Evolutionary conservation across 352 stramenopile species (phyloP).

Genomic region (Saprolegnia diclina): DNA sequence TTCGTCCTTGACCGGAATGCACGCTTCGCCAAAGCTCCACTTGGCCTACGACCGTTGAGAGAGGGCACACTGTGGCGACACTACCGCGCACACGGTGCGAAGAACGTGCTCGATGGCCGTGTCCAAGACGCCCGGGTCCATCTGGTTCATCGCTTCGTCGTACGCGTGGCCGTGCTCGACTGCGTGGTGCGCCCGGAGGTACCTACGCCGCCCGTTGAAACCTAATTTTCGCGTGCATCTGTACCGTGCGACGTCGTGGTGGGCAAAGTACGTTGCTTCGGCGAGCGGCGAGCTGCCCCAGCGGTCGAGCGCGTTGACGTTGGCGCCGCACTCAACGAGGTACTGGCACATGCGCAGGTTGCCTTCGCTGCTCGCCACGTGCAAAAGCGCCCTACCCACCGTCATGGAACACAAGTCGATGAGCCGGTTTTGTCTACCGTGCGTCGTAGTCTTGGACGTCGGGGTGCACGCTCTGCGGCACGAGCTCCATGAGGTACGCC

Average conservation of each 20-base stretch:
- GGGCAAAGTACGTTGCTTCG: conserved; percentile 69
- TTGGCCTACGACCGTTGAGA: conserved; percentile 34
- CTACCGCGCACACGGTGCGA: conserved; percentile 52
- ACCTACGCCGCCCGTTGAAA: not conserved
- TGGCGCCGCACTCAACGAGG: conserved; percentile 58
- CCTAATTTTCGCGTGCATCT: not conserved
- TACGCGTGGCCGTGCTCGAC: conserved; percentile 54
- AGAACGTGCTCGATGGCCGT: conserved; percentile 61
- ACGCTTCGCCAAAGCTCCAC: conserved; percentile 71
- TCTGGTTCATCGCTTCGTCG: conserved; percentile 51
- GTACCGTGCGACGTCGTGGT: conserved; percentile 62
- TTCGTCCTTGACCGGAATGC: conserved; percentile 58
- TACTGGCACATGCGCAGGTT: conserved; percentile 51
- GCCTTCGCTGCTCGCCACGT: conserved; percentile 68
- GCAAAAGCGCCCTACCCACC: conserved; percentile 45
- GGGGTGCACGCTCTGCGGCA: conserved; percentile 49
- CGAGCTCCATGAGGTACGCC: conserved; percentile 41
- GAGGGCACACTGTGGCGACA: not conserved
- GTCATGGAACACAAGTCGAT: not conserved
- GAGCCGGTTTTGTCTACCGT: not conserved
- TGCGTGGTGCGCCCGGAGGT: conserved; percentile 54
- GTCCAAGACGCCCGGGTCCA: conserved; percentile 53
- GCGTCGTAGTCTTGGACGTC: conserved; percentile 74
- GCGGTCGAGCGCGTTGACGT: conserved; percentile 73
- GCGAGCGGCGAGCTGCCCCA: conserved; percentile 70